Percentiles rank a stretch among this genome's conserved stretches.
These are phyloP conservation scores for Blumeria graminis DNA, from an alignment of 2,329 filamentous ascomycete species.

Conservation along the genomic window DNA sequence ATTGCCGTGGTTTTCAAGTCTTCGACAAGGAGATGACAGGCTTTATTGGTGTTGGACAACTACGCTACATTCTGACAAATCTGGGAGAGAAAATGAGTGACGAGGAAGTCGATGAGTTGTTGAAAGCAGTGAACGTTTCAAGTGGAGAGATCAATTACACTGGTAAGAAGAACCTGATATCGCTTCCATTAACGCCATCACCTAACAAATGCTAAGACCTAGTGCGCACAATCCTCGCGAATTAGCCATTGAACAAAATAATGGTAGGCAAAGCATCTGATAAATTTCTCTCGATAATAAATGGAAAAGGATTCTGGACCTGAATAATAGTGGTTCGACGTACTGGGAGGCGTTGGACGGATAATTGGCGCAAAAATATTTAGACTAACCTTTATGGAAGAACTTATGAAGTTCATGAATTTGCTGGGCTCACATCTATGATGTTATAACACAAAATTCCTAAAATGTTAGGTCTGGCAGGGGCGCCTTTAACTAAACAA, in stretches of 20 bases:
- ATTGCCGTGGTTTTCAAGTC: conserved; percentile 95
- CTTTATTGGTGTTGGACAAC: conserved; percentile 89
- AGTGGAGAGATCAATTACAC: conserved; percentile 96
- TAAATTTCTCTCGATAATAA: no score
- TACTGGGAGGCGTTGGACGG: no score
- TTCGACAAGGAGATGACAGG: conserved; percentile 99
- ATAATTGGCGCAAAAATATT: no score
- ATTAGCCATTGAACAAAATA: conserved; percentile 23
- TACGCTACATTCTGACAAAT: conserved; percentile 95
- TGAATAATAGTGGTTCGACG: no score
- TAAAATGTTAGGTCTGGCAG: no score
- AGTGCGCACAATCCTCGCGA: conserved; percentile 67
- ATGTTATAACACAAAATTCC: no score
- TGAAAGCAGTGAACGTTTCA: conserved; percentile 93
- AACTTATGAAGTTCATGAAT: no score
- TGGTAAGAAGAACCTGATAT: conserved; percentile 27
- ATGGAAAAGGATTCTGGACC: no score
- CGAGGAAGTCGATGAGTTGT: conserved; percentile 92
- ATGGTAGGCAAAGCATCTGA: no score
- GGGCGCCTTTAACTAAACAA: neutral
- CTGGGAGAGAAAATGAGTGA: conserved; percentile 98
- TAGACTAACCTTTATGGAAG: no score
- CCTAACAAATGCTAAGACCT: conserved; percentile 26
- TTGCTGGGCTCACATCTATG: no score
- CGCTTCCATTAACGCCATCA: neutral